phyloP scores from a whole-genome alignment of 257 asterid genomes.

The Lycium barbarum region DNA sequence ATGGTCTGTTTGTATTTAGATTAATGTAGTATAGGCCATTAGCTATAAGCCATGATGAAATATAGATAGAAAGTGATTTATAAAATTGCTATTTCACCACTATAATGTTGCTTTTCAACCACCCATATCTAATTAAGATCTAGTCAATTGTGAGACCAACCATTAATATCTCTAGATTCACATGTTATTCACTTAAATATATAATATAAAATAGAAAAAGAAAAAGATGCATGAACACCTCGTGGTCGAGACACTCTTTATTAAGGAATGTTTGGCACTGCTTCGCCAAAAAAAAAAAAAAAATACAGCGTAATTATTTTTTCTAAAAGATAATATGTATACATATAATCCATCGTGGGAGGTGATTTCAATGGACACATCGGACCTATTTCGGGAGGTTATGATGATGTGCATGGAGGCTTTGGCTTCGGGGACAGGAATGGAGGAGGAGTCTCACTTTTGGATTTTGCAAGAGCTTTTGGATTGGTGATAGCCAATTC shows the following conservation, averaged over 20 bases:
- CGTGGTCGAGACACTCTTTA: background rate
- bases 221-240: background rate
- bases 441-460: too few species aligned
- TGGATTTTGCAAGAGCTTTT: too few species aligned
- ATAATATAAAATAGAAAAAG: background rate
- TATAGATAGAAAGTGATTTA: background rate
- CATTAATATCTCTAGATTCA: slow-evolving; percentile 47
- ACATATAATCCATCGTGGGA: background rate
- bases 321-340: background rate
- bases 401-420: too few species aligned
- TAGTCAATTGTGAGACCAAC: background rate
- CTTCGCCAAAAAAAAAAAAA: background rate
- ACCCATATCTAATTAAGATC: background rate
- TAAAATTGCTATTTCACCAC: background rate
- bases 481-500: too few species aligned
- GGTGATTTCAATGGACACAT: too few species aligned
- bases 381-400: too few species aligned
- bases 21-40: background rate
- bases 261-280: background rate
- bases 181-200: slow-evolving; percentile 41
- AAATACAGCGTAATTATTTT: background rate
- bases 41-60: background rate
- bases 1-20: background rate
- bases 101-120: slow-evolving; percentile 1
- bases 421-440: too few species aligned